These are phyloP conservation scores for Omphalotus olearius DNA, from an alignment of 1,284 basidiomycete genomes.

Conservation along the genomic window DNA sequence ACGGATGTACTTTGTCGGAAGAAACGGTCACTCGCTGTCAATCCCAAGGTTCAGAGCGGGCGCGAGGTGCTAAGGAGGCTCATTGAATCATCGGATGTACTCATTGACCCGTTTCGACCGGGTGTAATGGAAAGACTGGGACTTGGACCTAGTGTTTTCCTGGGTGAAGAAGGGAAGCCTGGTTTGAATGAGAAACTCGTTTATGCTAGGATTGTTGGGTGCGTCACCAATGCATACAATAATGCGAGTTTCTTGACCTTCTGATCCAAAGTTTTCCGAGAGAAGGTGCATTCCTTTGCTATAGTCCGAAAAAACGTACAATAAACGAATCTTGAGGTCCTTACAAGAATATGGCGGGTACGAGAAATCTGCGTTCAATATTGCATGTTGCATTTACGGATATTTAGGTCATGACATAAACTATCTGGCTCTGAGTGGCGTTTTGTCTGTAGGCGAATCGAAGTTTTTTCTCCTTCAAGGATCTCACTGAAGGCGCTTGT, in stretches of 20 bases:
- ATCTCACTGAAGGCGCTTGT: not conserved
- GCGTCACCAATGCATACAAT: constrained; percentile 19
- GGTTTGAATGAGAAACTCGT: constrained; percentile 59
- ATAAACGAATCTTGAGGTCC: constrained; percentile 38
- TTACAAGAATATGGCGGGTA: constrained; percentile 68
- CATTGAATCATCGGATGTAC: constrained; percentile 65
- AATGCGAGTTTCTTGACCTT: constrained; percentile 3
- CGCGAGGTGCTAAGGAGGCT: constrained; percentile 53
- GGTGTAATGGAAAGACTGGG: constrained; percentile 79
- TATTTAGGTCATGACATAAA: constrained; percentile 76
- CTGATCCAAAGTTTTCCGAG: constrained; percentile 46
- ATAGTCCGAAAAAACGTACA: not conserved
- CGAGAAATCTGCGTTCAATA: constrained; percentile 13
- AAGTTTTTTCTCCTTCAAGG: not conserved
- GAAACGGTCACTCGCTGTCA: constrained; percentile 70
- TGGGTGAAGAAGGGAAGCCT: constrained; percentile 37
- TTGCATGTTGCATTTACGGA: constrained; percentile 1
- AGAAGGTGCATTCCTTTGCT: constrained; percentile 34
- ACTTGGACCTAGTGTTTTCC: constrained; percentile 72
- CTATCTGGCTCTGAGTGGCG: constrained; percentile 79
- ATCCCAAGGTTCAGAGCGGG: constrained; percentile 62
- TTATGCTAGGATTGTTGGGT: constrained; percentile 68
- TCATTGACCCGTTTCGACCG: constrained; percentile 83
- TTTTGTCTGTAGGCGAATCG: constrained; percentile 65
- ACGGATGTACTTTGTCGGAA: constrained; percentile 61